These are phyloP conservation scores for Zelonia costaricensis DNA, from an alignment of 208 protist species.

Conservation along the genomic window DNA sequence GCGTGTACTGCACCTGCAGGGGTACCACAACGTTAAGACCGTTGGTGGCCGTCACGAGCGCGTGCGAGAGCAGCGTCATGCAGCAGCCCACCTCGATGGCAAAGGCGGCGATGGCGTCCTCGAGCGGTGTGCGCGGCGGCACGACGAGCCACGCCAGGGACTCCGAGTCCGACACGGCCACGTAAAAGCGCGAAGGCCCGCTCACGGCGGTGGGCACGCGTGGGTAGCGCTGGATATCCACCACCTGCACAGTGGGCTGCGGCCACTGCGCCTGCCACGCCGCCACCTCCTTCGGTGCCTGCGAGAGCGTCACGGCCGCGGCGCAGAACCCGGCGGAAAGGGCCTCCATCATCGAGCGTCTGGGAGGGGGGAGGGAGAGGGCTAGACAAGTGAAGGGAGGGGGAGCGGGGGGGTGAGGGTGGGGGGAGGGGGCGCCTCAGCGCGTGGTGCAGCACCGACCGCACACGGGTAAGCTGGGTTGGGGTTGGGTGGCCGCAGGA, in stretches of 20 bases:
- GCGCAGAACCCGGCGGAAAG: constrained; percentile 65
- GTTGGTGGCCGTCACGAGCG: constrained; percentile 53
- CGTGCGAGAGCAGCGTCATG: constrained; percentile 55
- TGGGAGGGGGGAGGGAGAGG: too few species aligned
- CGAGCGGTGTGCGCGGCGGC: constrained; percentile 50
- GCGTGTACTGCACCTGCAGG: constrained; percentile 38
- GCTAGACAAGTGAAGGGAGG: background rate
- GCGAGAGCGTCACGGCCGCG: constrained; percentile 25
- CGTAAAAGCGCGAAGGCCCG: constrained; percentile 66
- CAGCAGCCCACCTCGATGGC: constrained; percentile 78
- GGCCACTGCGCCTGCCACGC: constrained; percentile 35
- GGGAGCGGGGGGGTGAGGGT: background rate
- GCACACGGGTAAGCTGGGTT: too few species aligned
- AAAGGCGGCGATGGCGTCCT: constrained; percentile 53
- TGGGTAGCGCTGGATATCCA: constrained; percentile 81
- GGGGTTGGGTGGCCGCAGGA: too few species aligned
- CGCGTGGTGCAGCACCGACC: too few species aligned
- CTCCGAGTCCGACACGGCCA: constrained; percentile 61
- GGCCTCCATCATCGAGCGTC: constrained; percentile 49
- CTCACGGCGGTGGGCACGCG: background rate
- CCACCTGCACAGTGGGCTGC: constrained; percentile 65
- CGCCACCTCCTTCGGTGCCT: constrained; percentile 17
- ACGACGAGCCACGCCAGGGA: constrained; percentile 67
- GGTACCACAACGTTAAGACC: constrained; percentile 72
- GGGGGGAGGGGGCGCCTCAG: background rate